A percentile compares a stretch with the other conserved stretches of the same genome.
Evolutionary conservation across 164 flowering plant genomes (phyloP).

Genomic region (Platanus orientalis): DNA sequence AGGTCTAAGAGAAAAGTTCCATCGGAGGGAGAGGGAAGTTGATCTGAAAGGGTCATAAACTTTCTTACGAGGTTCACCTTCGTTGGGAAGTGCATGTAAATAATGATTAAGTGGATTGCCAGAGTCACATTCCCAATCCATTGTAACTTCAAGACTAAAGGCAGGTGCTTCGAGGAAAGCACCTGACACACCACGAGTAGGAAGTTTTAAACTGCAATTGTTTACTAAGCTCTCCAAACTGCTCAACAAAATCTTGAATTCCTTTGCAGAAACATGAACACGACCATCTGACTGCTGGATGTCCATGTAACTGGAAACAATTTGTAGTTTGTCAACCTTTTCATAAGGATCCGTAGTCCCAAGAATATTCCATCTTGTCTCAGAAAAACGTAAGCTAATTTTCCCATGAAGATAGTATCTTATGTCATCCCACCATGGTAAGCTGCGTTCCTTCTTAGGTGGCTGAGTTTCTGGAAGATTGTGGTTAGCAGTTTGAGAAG

Average conservation of each 20-base stretch:
- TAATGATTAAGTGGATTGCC: slow-evolving; percentile 89
- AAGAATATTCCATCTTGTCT: slow-evolving; percentile 64
- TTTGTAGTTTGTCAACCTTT: slow-evolving; percentile 73
- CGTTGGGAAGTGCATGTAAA: slow-evolving; percentile 75
- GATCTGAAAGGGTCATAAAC: slow-evolving; percentile 94
- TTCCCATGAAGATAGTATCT: slow-evolving; percentile 91
- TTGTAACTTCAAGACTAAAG: slow-evolving; percentile 74
- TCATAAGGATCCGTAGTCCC: slow-evolving; percentile 96
- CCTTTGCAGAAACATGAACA: slow-evolving; percentile 53
- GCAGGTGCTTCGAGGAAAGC: slow-evolving; percentile 72
- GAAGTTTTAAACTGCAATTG: slow-evolving; percentile 51
- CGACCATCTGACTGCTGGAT: slow-evolving; percentile 94
- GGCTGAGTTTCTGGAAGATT: slow-evolving; percentile 31
- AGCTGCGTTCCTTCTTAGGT: slow-evolving; percentile 85
- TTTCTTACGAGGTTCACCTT: slow-evolving; percentile 70
- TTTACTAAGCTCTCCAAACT: slow-evolving; percentile 80
- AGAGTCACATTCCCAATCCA: slow-evolving; percentile 99
- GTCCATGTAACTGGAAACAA: slow-evolving; percentile 60
- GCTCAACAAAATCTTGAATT: slow-evolving; percentile 70
- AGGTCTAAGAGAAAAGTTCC: slow-evolving; percentile 78
- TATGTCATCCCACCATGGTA: slow-evolving; percentile 99
- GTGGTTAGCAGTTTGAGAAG: slow-evolving; percentile 1
- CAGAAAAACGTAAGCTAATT: slow-evolving; percentile 49
- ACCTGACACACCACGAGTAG: slow-evolving; percentile 32
- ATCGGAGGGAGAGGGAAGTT: slow-evolving; percentile 84